Evolutionary conservation across 2,329 filamentous ascomycete genomes (phyloP).

Genomic region (Penicillium verrucosum): DNA sequence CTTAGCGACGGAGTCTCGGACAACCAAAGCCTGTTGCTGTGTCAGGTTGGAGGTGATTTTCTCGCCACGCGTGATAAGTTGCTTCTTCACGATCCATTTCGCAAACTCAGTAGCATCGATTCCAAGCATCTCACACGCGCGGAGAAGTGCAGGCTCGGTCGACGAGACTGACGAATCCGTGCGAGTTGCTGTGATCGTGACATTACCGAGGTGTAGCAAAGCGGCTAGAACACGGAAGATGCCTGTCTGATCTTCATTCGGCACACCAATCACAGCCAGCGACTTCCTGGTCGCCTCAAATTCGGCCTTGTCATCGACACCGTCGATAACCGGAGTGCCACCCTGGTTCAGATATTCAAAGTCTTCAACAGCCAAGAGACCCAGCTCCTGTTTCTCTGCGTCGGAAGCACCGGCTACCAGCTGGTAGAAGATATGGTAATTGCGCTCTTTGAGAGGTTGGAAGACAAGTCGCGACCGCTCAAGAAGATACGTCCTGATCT

Average conservation of each 20-base stretch:
- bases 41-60: constrained; percentile 96
- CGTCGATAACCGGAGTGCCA: constrained; percentile 83
- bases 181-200: constrained; percentile 88
- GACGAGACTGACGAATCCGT: constrained; percentile 81
- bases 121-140: constrained; percentile 79
- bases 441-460: constrained; percentile 93
- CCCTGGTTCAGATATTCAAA: constrained; percentile 97
- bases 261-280: constrained; percentile 81
- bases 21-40: constrained; percentile 88
- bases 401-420: constrained; percentile 89
- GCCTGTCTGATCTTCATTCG: constrained; percentile 67
- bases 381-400: constrained; percentile 73
- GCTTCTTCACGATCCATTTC: constrained; percentile 99
- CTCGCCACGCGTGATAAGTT: constrained; percentile 90
- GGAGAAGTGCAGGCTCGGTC: constrained; percentile 75
- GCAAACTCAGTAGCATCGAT: constrained; percentile 84
- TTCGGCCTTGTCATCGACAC: constrained; percentile 92
- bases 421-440: constrained; percentile 99
- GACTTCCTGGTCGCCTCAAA: constrained; percentile 86
- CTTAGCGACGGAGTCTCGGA: constrained; percentile 95
- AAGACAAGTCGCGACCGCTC: constrained; percentile 96
- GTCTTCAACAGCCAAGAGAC: constrained; percentile 77
- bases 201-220: constrained; percentile 89
- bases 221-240: constrained; percentile 91
- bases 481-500: constrained; percentile 92